These are phyloP conservation scores for Paramyrothecium sp. DNA, from an alignment of 2,329 filamentous ascomycete species.

Conservation along the genomic window DNA sequence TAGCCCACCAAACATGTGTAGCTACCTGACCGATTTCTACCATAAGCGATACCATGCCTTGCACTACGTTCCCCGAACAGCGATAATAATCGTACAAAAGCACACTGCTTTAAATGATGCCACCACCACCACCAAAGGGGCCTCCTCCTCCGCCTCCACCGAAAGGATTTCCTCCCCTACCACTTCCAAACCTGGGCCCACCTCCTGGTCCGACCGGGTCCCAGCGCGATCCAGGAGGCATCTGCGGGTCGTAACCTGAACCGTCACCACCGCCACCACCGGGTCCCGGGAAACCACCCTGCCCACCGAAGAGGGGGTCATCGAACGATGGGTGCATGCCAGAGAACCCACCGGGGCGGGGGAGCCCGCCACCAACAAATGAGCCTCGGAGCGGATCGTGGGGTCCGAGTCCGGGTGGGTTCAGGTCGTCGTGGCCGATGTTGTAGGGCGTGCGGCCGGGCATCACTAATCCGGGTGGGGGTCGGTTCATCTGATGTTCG, in stretches of 20 bases:
- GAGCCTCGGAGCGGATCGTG: conserved; percentile 74
- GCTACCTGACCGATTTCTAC: too few species aligned
- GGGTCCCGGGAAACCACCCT: conserved; percentile 30
- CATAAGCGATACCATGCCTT: background rate
- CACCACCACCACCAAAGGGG: conserved; percentile 35
- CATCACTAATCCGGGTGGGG: conserved; percentile 32
- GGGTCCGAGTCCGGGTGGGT: conserved; percentile 83
- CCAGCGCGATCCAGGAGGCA: conserved; percentile 86
- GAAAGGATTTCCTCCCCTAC: conserved; percentile 35
- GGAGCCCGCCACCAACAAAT: conserved; percentile 61
- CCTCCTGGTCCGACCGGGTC: conserved; percentile 78
- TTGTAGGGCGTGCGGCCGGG: conserved; percentile 58
- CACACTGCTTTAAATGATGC: conserved; percentile 24
- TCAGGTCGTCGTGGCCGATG: conserved; percentile 83
- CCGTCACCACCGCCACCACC: conserved; percentile 25
- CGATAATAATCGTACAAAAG: background rate
- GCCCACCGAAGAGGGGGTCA: conserved; percentile 72
- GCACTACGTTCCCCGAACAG: background rate
- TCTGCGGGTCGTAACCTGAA: conserved; percentile 58
- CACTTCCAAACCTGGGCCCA: conserved; percentile 37
- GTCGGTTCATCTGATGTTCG: conserved; percentile 78
- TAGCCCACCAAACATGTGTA: too few species aligned
- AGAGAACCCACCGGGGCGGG: conserved; percentile 59
- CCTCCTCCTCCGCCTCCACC: conserved; percentile 32
- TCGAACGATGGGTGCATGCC: conserved; percentile 98